Conservation (phyloP, 2,329 filamentous ascomycete genomes). For the Dendryphion nanum region DNA sequence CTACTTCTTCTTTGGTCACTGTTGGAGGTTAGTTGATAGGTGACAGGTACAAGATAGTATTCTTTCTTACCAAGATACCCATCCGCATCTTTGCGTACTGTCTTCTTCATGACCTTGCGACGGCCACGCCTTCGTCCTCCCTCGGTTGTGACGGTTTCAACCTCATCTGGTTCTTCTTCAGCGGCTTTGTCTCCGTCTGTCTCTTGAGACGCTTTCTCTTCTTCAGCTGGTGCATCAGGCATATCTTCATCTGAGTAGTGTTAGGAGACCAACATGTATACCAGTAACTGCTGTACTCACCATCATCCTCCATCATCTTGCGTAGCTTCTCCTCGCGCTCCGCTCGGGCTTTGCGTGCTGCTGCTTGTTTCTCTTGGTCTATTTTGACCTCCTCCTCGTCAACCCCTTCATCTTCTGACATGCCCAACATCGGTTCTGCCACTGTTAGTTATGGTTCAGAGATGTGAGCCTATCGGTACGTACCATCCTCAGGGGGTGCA, state of each 20-base stretch:
- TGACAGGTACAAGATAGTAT: conserved; percentile 1
- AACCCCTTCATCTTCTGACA: conserved; percentile 45
- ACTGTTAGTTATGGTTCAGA: conserved; percentile 20
- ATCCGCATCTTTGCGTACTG: conserved; percentile 80
- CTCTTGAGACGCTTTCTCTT: conserved; percentile 36
- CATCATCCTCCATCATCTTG: conserved; percentile 73
- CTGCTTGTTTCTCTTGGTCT: conserved; percentile 31
- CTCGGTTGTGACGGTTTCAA: conserved; percentile 48
- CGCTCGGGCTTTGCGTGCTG: conserved; percentile 49
- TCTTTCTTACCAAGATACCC: conserved; percentile 74
- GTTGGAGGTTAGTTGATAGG: conserved; percentile 11
- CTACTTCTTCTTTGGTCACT: conserved; percentile 83
- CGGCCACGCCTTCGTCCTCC: conserved; percentile 72
- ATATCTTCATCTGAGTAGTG: conserved; percentile 53
- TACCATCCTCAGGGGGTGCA: conserved; percentile 50
- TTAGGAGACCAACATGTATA: conserved; percentile 16
- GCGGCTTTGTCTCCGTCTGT: conserved; percentile 25
- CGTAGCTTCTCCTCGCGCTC: conserved; percentile 65
- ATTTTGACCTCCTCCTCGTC: conserved; percentile 29
- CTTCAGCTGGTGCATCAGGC: conserved; percentile 51
- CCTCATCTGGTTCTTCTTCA: conserved; percentile 19
- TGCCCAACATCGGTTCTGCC: conserved; percentile 52
- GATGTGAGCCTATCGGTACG: conserved; percentile 5
- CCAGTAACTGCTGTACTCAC: conserved; percentile 17
- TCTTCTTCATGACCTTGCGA: conserved; percentile 82